Percentiles rank a stretch among this genome's conserved stretches.
Conservation (phyloP, 768 basidiomycete genomes). For the Rubroboletus pulcherrimus region DNA sequence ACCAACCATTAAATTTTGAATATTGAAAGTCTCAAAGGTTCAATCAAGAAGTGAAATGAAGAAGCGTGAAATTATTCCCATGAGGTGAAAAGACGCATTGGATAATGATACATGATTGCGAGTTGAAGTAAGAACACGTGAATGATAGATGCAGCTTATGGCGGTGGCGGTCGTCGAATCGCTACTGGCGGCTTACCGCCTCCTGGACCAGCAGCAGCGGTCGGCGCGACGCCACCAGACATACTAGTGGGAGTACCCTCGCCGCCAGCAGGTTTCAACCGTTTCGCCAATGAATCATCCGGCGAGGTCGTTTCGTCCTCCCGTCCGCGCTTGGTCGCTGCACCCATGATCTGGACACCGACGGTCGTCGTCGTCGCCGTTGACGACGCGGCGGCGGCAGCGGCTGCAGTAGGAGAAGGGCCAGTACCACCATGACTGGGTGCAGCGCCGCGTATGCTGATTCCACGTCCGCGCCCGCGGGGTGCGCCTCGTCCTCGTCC, state of each 20-base stretch:
- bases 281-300: slow-evolving; percentile 63
- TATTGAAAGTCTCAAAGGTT: background rate
- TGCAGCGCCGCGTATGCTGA: slow-evolving; percentile 31
- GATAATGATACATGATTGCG: slow-evolving; percentile 22
- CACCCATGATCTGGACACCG: slow-evolving; percentile 60
- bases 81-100: slow-evolving; percentile 1
- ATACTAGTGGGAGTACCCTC: background rate
- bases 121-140: background rate
- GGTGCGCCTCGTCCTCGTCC: slow-evolving; percentile 37
- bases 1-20: background rate
- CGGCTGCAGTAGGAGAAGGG: slow-evolving; percentile 22
- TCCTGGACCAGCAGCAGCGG: background rate
- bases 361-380: slow-evolving; percentile 28
- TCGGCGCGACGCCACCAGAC: background rate
- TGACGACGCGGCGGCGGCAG: slow-evolving; percentile 15
- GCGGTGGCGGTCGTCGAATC: slow-evolving; percentile 31
- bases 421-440: slow-evolving; percentile 16
- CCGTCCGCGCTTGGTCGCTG: slow-evolving; percentile 59
- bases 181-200: slow-evolving; percentile 32
- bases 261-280: slow-evolving; percentile 51
- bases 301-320: slow-evolving; percentile 44
- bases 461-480: slow-evolving; percentile 28
- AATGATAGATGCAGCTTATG: background rate
- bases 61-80: background rate
- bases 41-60: background rate